phyloP scores from a whole-genome alignment of 345 rosid species.

The Salix brachista region DNA sequence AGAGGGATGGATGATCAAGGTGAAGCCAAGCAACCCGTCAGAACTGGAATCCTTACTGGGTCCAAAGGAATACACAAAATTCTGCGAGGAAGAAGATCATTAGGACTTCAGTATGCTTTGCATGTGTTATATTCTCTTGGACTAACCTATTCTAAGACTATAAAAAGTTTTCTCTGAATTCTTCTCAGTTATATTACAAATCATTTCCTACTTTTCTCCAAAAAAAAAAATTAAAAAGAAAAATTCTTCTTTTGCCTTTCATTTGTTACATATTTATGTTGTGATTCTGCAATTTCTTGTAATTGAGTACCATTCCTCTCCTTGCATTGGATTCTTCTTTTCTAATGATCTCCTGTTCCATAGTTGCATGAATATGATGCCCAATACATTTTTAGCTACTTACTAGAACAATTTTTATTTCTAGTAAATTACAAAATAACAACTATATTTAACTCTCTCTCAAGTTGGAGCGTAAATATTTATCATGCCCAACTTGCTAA shows the following conservation, averaged over 20 bases:
- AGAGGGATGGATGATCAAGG: slow-evolving; percentile 95
- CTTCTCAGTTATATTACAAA: background rate
- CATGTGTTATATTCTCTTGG: background rate
- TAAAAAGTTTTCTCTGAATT: background rate
- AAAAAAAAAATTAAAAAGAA: too few relatives aligned
- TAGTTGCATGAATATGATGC: background rate
- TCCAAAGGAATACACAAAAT: slow-evolving; percentile 71
- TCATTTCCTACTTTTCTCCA: background rate
- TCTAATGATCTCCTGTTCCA: background rate
- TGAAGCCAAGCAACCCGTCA: slow-evolving; percentile 76
- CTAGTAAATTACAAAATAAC: too few relatives aligned
- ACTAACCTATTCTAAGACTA: background rate
- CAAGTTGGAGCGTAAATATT: too few relatives aligned
- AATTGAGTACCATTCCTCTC: background rate
- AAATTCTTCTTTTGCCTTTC: background rate
- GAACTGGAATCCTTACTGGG: slow-evolving; percentile 75
- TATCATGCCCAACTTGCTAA: too few relatives aligned
- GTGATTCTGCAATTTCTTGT: background rate
- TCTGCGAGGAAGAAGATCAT: slow-evolving; percentile 94
- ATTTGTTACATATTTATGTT: background rate
- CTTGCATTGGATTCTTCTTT: background rate
- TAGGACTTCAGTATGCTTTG: slow-evolving; percentile 21
- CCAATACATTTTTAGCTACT: too few relatives aligned
- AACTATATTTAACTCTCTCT: too few relatives aligned
- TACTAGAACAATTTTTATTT: too few relatives aligned